Evolutionary conservation across 148 eudicot species (phyloP).

Genomic region (Camellia sinensis): DNA sequence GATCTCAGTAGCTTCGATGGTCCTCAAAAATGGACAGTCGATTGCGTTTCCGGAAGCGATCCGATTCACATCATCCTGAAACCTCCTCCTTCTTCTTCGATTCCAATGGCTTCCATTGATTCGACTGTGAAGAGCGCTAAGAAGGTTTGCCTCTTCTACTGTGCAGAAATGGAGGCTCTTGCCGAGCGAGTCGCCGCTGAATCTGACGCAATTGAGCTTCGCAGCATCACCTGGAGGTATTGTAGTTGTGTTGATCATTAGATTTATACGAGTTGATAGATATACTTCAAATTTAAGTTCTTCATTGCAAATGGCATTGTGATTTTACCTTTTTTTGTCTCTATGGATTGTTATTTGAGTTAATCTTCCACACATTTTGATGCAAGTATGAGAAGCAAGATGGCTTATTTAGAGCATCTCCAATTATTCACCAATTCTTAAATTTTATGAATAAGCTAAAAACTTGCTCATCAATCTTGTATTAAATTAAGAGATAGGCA

Average conservation of each 20-base stretch:
- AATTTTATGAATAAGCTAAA: too few species aligned
- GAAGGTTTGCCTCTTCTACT: slow-evolving; percentile 70
- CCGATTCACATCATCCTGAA: slow-evolving; percentile 76
- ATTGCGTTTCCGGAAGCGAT: slow-evolving; percentile 54
- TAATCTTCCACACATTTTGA: too few species aligned
- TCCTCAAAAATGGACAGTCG: slow-evolving; percentile 66
- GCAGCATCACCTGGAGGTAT: slow-evolving; percentile 85
- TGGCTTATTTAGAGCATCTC: too few species aligned
- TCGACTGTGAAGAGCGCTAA: slow-evolving; percentile 41
- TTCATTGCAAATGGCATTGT: background rate
- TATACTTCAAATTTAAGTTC: background rate
- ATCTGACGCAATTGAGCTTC: slow-evolving; percentile 84
- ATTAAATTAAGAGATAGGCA: too few species aligned
- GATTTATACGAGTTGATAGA: background rate
- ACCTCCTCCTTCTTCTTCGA: slow-evolving; percentile 32
- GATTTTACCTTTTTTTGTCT: too few species aligned
- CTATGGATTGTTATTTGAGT: too few species aligned
- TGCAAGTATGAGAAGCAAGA: too few species aligned
- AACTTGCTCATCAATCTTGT: too few species aligned
- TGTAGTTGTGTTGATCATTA: too few species aligned
- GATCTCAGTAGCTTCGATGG: slow-evolving; percentile 29
- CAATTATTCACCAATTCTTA: too few species aligned
- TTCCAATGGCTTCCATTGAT: slow-evolving; percentile 41
- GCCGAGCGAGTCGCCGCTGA: slow-evolving; percentile 70
- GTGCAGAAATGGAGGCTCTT: slow-evolving; percentile 69